A percentile compares a stretch with the other conserved stretches of the same genome.
These are phyloP conservation scores for Cyberlindnera veronae DNA, from an alignment of 805 yeast species.

Conservation along the genomic window DNA sequence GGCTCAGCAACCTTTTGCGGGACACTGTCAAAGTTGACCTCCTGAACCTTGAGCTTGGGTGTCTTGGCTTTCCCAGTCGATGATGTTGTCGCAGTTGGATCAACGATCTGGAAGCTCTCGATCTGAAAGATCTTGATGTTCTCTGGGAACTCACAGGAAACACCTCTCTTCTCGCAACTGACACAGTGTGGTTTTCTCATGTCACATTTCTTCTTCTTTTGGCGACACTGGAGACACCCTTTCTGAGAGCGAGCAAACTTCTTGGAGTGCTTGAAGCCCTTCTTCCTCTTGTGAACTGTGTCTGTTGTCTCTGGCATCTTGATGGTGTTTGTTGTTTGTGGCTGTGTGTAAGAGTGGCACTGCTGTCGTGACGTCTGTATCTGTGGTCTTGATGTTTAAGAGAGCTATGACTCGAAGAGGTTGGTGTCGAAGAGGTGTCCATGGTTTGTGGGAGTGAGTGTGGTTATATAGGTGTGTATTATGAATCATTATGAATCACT, in stretches of 20 bases:
- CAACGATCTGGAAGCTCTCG: conserved; percentile 6
- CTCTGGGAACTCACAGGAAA: conserved; percentile 25
- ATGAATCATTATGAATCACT: too few species aligned
- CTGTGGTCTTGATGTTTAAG: too few species aligned
- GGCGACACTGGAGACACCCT: conserved; percentile 29
- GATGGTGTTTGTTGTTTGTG: background rate
- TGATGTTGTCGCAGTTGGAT: background rate
- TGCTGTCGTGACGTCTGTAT: too few species aligned
- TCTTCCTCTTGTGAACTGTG: conserved; percentile 1
- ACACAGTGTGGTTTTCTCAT: conserved; percentile 25
- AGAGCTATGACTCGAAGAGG: too few species aligned
- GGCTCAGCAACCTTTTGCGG: background rate
- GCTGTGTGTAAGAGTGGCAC: too few species aligned
- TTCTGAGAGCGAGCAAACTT: conserved; percentile 28
- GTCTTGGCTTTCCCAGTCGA: background rate
- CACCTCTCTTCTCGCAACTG: conserved; percentile 25
- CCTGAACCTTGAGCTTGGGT: background rate
- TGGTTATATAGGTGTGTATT: too few species aligned
- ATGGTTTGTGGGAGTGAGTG: too few species aligned
- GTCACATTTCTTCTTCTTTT: conserved; percentile 30
- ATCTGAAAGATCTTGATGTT: conserved; percentile 24
- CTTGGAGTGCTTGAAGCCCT: conserved; percentile 25
- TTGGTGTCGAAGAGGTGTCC: too few species aligned
- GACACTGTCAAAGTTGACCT: background rate
- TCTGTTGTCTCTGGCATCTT: background rate